A percentile compares a stretch with the other conserved stretches of the same genome.
phyloP scores from a whole-genome alignment of 495 filamentous ascomycete species.

The Achaetomiella virescens region DNA sequence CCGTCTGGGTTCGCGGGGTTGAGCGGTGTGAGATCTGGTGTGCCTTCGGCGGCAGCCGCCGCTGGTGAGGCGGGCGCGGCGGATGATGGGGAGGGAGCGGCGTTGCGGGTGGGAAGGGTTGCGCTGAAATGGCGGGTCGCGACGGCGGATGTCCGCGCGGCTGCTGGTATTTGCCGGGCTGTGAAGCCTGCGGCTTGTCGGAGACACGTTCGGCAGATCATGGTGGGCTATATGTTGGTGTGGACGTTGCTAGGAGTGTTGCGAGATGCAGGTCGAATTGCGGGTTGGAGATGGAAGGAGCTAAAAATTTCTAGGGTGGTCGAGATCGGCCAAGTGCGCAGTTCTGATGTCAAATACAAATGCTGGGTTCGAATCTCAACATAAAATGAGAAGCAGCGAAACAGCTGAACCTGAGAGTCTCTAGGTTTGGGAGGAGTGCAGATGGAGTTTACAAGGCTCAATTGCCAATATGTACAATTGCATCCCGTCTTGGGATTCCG shows the following conservation, averaged over 20 bases:
- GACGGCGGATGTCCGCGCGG: neutral
- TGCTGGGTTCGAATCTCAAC: neutral
- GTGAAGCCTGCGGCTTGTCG: constrained; percentile 29
- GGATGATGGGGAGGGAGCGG: constrained; percentile 24
- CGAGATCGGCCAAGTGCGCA: constrained; percentile 16
- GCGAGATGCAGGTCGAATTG: constrained; percentile 1
- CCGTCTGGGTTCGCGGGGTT: constrained; percentile 13
- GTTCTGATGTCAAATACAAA: constrained; percentile 18
- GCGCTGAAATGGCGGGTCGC: constrained; percentile 26
- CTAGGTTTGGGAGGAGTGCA: neutral
- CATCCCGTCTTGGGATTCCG: constrained; percentile 1
- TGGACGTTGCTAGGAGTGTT: neutral
- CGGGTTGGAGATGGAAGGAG: constrained; percentile 19
- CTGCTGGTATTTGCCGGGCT: constrained; percentile 8
- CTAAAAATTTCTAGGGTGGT: constrained; percentile 42
- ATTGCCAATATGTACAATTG: constrained; percentile 13
- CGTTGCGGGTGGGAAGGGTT: constrained; percentile 21
- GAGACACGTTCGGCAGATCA: constrained; percentile 46
- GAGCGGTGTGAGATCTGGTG: constrained; percentile 19
- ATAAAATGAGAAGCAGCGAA: neutral
- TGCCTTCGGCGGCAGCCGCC: neutral
- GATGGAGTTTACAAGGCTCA: constrained; percentile 6
- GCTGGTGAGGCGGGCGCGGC: constrained; percentile 12
- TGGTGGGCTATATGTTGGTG: constrained; percentile 20
- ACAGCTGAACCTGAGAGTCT: neutral